Percentiles rank a stretch among this genome's conserved stretches.
Conservation (phyloP, 2,329 filamentous ascomycete genomes). For the Stachybotrys echinatus region DNA sequence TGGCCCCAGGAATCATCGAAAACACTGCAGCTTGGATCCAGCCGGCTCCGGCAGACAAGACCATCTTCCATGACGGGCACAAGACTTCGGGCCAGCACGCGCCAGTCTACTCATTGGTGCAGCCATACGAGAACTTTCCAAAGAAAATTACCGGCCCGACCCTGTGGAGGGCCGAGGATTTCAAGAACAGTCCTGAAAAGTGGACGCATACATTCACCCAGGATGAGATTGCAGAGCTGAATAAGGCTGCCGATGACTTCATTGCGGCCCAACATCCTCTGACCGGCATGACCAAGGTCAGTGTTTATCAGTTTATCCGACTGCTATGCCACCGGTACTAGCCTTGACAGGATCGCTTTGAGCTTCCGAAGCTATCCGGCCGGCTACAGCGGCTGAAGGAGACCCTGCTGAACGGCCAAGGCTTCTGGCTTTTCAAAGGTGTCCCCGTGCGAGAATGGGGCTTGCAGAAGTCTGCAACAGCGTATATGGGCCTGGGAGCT, state of each 20-base stretch:
- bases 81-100: slow-evolving; percentile 63
- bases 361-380: slow-evolving; percentile 25
- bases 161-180: slow-evolving; percentile 66
- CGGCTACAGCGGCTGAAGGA: slow-evolving; percentile 25
- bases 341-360: slow-evolving; percentile 25
- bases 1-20: neutral
- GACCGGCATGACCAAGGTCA: slow-evolving; percentile 53
- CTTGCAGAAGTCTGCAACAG: slow-evolving; percentile 70
- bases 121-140: slow-evolving; percentile 65
- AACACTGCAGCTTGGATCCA: neutral
- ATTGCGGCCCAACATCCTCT: slow-evolving; percentile 58
- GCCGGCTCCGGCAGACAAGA: neutral
- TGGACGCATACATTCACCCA: slow-evolving; percentile 69
- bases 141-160: slow-evolving; percentile 65
- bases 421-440: slow-evolving; percentile 85
- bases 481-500: slow-evolving; percentile 79
- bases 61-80: slow-evolving; percentile 42
- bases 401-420: slow-evolving; percentile 66
- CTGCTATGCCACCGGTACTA: neutral
- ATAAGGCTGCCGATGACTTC: slow-evolving; percentile 62
- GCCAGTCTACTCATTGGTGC: slow-evolving; percentile 60
- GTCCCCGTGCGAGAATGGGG: slow-evolving; percentile 74
- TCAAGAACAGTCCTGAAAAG: slow-evolving; percentile 54
- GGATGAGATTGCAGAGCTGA: slow-evolving; percentile 62
- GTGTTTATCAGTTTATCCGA: neutral